Evolutionary conservation across 768 basidiomycete species (phyloP).

Genomic region (Coprinopsis marcescibilis): DNA sequence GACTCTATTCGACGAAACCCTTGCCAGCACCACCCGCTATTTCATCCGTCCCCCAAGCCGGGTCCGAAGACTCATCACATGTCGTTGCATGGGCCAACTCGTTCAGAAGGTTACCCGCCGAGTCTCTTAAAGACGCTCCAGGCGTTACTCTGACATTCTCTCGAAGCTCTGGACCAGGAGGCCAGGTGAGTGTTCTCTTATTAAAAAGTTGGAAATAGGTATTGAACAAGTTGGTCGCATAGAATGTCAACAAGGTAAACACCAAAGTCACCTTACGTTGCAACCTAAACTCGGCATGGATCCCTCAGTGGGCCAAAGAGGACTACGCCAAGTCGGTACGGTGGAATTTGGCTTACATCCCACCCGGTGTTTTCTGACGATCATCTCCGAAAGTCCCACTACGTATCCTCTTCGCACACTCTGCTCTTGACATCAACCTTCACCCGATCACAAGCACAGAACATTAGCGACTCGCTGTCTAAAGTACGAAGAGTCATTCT

Average conservation of each 20-base stretch:
- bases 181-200: conserved; percentile 49
- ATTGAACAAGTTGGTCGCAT: neutral
- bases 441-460: conserved; percentile 73
- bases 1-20: no score
- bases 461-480: conserved; percentile 62
- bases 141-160: conserved; percentile 63
- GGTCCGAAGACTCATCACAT: neutral
- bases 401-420: conserved; percentile 61
- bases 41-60: neutral
- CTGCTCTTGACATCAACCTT: conserved; percentile 64
- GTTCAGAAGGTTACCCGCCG: conserved; percentile 43
- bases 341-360: neutral
- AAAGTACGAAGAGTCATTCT: conserved; percentile 41
- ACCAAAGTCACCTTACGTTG: conserved; percentile 72
- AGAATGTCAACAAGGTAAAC: conserved; percentile 91
- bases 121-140: conserved; percentile 25
- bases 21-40: neutral
- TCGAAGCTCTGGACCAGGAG: conserved; percentile 80
- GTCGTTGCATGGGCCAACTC: conserved; percentile 38
- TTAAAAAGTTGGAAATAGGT: neutral
- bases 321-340: conserved; percentile 44
- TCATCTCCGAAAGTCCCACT: conserved; percentile 43
- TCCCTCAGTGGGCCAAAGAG: conserved; percentile 60
- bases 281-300: conserved; percentile 53
- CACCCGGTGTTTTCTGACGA: neutral